Evolutionary conservation across 305 asterid genomes (phyloP).

Genomic region (Fraxinus nigra): DNA sequence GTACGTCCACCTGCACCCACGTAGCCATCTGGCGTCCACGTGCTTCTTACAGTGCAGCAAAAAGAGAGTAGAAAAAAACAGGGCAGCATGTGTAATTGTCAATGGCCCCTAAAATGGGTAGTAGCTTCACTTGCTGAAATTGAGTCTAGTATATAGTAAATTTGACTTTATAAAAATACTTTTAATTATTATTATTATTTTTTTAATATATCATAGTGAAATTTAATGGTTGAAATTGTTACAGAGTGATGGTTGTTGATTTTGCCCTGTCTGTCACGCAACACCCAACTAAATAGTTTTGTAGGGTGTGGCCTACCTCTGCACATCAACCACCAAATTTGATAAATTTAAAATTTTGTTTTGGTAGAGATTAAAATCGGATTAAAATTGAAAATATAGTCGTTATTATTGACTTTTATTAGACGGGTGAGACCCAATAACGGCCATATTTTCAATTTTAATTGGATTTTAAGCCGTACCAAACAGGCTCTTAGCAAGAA

Average conservation of each 20-base stretch:
- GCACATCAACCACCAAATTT: background rate
- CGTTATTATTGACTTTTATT: no score
- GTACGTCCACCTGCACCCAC: slow-evolving; percentile 2
- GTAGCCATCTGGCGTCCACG: background rate
- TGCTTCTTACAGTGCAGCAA: background rate
- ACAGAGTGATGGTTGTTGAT: background rate
- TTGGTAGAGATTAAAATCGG: no score
- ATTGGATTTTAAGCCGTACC: no score
- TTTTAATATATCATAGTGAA: background rate
- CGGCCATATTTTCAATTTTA: no score
- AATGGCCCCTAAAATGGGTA: background rate
- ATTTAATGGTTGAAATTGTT: background rate
- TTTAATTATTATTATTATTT: no score
- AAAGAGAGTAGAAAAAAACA: background rate
- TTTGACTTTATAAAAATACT: background rate
- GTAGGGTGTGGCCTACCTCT: slow-evolving; percentile 3
- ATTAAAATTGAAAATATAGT: no score
- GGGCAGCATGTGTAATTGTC: background rate
- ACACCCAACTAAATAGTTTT: background rate
- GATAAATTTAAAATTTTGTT: no score
- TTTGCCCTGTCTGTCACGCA: slow-evolving; percentile 15
- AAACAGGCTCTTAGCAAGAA: no score
- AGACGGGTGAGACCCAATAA: no score
- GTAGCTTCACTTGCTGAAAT: background rate
- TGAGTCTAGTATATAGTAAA: background rate